phyloP scores from a whole-genome alignment of 1,284 basidiomycete species.

The Neotropicomus parvogracilis region DNA sequence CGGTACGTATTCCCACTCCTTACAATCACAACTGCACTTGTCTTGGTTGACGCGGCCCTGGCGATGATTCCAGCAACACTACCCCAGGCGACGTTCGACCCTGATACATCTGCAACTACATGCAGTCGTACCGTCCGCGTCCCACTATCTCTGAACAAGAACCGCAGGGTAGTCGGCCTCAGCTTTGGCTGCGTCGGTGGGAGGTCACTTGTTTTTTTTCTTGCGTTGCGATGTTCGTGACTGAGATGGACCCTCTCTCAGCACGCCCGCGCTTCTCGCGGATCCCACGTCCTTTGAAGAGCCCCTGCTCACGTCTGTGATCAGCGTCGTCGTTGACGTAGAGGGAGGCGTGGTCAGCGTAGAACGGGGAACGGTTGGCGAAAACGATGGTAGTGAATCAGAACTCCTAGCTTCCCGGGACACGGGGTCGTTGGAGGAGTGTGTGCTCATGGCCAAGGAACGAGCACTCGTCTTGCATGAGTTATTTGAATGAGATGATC shows the following conservation, averaged over 20 bases:
- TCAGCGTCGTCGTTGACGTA: constrained; percentile 65
- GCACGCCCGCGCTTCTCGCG: constrained; percentile 57
- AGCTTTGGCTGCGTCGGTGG: constrained; percentile 54
- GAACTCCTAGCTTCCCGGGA: constrained; percentile 1
- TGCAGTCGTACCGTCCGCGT: constrained; percentile 51
- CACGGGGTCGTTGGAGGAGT: constrained; percentile 18
- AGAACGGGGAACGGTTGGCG: constrained; percentile 27
- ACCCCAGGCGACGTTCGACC: constrained; percentile 71
- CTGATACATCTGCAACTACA: constrained; percentile 60
- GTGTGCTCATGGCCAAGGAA: constrained; percentile 22
- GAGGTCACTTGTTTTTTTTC: constrained; percentile 25
- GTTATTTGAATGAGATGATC: constrained; percentile 22
- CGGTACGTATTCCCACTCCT: constrained; percentile 51
- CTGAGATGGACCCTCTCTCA: constrained; percentile 9
- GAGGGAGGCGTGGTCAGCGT: constrained; percentile 24
- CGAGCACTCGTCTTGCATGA: constrained; percentile 23
- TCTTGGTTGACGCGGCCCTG: not conserved
- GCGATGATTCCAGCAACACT: constrained; percentile 55
- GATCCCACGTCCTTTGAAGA: constrained; percentile 92
- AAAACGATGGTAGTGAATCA: constrained; percentile 17
- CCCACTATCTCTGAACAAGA: constrained; percentile 18
- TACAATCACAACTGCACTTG: too few species aligned
- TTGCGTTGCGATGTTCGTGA: not conserved
- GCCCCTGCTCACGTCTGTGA: constrained; percentile 69
- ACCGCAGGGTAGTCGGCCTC: constrained; percentile 17